These are phyloP conservation scores for Trypanosoma mega DNA, from an alignment of 208 protist genomes.

Conservation along the genomic window DNA sequence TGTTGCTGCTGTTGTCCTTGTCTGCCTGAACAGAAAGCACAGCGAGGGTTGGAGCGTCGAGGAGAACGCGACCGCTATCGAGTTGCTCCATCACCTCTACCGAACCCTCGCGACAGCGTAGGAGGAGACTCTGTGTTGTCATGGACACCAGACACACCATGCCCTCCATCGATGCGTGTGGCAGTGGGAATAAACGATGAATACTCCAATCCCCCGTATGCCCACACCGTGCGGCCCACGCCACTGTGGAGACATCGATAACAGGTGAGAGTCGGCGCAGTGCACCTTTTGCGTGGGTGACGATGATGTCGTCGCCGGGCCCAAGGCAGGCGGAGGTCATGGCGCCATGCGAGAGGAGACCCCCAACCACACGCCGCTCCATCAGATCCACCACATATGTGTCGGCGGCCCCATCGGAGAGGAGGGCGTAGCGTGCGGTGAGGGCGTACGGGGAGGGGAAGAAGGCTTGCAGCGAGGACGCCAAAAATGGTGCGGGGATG, in stretches of 20 bases:
- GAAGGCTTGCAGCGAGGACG: slow-evolving; percentile 13
- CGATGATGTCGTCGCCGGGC: slow-evolving; percentile 37
- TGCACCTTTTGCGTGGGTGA: slow-evolving; percentile 37
- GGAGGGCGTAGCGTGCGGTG: slow-evolving; percentile 51
- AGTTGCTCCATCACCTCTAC: too few relatives aligned
- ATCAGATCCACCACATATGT: slow-evolving; percentile 65
- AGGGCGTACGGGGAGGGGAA: slow-evolving; percentile 5
- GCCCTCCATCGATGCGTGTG: slow-evolving; percentile 8
- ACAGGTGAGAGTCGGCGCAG: slow-evolving; percentile 32
- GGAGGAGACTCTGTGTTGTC: background rate
- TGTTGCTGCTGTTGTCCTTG: background rate
- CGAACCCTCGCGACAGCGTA: too few relatives aligned
- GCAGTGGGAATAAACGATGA: slow-evolving; percentile 26
- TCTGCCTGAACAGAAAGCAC: background rate
- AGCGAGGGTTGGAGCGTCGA: slow-evolving; percentile 27
- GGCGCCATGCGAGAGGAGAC: slow-evolving; percentile 38
- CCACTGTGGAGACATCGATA: slow-evolving; percentile 5
- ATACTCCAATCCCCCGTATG: background rate
- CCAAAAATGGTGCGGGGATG: slow-evolving; percentile 23
- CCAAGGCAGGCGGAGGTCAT: slow-evolving; percentile 63
- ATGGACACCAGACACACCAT: slow-evolving; percentile 7
- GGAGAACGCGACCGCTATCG: too few relatives aligned
- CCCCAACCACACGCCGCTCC: slow-evolving; percentile 38
- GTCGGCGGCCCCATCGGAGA: slow-evolving; percentile 54
- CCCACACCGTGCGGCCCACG: slow-evolving; percentile 24